Evolutionary conservation across 2,329 filamentous ascomycete species (phyloP).

Genomic region (Canariomyces notabilis): DNA sequence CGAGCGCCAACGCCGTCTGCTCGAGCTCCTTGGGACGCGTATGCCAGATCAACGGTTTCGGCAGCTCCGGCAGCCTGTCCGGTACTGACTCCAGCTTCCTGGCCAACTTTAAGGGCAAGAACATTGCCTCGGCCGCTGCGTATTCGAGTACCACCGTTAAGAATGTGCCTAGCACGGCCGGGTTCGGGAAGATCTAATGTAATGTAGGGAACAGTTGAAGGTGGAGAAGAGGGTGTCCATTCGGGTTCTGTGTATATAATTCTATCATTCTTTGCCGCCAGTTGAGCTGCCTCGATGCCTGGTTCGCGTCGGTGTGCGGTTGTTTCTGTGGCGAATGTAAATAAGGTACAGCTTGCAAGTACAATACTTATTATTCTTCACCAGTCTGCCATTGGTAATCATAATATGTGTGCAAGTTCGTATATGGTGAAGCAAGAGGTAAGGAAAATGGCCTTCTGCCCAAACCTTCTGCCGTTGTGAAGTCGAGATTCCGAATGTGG

Average conservation of each 20-base stretch:
- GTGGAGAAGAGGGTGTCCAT: not conserved
- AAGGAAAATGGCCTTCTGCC: too few species aligned
- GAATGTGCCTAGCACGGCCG: constrained; percentile 7
- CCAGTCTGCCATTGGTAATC: too few species aligned
- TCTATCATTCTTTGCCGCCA: not conserved
- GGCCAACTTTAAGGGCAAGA: constrained; percentile 36
- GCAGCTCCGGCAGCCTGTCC: constrained; percentile 35
- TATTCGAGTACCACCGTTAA: constrained; percentile 10
- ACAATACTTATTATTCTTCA: too few species aligned
- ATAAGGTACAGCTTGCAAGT: too few species aligned
- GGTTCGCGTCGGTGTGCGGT: not conserved
- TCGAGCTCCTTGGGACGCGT: constrained; percentile 40
- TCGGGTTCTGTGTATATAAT: not conserved
- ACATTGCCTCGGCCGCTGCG: constrained; percentile 5
- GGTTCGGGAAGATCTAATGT: constrained; percentile 9
- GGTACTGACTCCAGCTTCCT: constrained; percentile 45
- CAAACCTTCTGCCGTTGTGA: too few species aligned
- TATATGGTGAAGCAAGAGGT: too few species aligned
- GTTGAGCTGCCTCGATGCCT: not conserved
- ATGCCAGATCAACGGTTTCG: constrained; percentile 48
- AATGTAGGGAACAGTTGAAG: too few species aligned
- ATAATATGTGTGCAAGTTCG: too few species aligned
- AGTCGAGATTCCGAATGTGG: too few species aligned
- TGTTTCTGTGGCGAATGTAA: not conserved
- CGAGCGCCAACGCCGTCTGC: constrained; percentile 38